phyloP scores from a whole-genome alignment of 768 basidiomycete genomes.

The Mycena polygramma region DNA sequence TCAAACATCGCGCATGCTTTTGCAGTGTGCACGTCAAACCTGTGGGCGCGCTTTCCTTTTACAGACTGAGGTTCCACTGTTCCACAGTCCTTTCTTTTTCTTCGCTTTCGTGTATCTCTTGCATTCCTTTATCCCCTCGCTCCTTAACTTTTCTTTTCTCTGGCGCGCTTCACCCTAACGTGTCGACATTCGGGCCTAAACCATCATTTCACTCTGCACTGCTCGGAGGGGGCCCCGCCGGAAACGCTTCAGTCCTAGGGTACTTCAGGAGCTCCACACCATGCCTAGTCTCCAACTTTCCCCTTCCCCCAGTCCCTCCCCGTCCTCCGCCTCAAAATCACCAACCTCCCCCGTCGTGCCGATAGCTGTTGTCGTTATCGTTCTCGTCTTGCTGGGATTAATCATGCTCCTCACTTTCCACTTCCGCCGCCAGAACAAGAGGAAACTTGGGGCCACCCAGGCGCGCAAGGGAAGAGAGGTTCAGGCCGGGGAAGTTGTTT shows the following conservation, averaged over 20 bases:
- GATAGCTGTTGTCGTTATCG: conserved; percentile 49
- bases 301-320: conserved; percentile 19
- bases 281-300: conserved; percentile 17
- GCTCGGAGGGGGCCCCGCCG: background rate
- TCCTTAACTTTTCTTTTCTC: conserved; percentile 3
- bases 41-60: background rate
- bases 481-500: conserved; percentile 44
- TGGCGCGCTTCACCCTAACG: conserved; percentile 21
- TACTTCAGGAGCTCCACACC: conserved; percentile 22
- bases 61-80: conserved; percentile 8
- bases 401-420: conserved; percentile 51
- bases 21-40: background rate
- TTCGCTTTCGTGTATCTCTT: background rate
- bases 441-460: conserved; percentile 7
- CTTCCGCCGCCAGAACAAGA: conserved; percentile 46
- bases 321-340: conserved; percentile 15
- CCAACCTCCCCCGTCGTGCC: conserved; percentile 39
- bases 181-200: conserved; percentile 13
- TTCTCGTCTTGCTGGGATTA: conserved; percentile 44
- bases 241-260: conserved; percentile 27
- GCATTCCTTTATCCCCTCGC: background rate
- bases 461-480: conserved; percentile 24
- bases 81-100: conserved; percentile 6
- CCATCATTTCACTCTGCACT: conserved; percentile 26
- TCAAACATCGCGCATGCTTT: background rate